Percentiles rank a stretch among this genome's conserved stretches.
Conservation (phyloP, 2,329 filamentous ascomycete species). For the Botryotinia calthae region DNA sequence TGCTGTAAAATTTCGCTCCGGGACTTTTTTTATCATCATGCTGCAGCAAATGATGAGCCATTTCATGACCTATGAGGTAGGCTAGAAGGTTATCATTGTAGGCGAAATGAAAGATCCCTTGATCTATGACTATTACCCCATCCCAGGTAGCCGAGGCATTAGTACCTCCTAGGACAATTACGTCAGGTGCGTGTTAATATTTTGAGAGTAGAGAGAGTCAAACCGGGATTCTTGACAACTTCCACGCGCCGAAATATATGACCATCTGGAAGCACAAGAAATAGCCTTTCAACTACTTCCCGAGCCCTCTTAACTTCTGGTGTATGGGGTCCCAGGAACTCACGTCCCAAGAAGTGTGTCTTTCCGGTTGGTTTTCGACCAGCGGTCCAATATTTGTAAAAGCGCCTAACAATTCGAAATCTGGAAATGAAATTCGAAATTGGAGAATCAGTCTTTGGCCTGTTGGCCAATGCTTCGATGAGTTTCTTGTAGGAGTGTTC, state of each 20-base stretch:
- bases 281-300: neutral
- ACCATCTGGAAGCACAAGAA: neutral
- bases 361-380: neutral
- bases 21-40: neutral
- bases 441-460: neutral
- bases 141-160: neutral
- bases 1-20: accelerated
- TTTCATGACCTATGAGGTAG: neutral
- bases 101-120: neutral
- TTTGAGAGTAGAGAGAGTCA: neutral
- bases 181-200: neutral
- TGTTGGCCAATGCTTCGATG: neutral
- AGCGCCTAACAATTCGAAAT: neutral
- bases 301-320: neutral
- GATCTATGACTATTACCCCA: neutral
- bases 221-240: neutral
- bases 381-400: neutral
- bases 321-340: neutral
- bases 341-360: neutral
- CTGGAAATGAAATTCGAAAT: neutral
- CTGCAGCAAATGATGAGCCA: slow-evolving; percentile 2
- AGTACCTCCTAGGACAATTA: neutral
- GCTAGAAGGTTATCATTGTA: neutral
- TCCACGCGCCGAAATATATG: neutral
- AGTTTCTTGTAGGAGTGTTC: neutral